Percentiles rank a stretch among this genome's conserved stretches.
These are phyloP conservation scores for Grigorovia transvaalensis DNA, from an alignment of 805 yeast species.

Conservation along the genomic window DNA sequence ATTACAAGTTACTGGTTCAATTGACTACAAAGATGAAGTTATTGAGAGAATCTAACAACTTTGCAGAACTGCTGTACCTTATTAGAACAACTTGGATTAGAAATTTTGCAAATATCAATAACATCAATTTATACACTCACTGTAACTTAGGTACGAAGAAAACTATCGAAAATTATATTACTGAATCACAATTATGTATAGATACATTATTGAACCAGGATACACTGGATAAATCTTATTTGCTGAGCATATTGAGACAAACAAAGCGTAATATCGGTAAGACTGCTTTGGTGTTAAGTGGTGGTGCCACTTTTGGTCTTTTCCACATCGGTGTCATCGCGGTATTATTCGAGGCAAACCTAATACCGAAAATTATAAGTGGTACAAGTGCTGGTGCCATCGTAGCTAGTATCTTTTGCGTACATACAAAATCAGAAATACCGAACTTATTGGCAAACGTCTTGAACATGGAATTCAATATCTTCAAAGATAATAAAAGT, in stretches of 20 bases:
- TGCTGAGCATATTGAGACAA: constrained; percentile 71
- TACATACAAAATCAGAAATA: constrained; percentile 66
- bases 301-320: constrained; percentile 91
- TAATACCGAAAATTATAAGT: constrained; percentile 78
- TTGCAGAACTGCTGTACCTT: constrained; percentile 52
- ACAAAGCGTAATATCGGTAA: constrained; percentile 88
- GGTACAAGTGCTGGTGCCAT: constrained; percentile 97
- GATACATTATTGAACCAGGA: constrained; percentile 18
- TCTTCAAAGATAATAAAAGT: constrained; percentile 48
- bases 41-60: constrained; percentile 51
- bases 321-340: constrained; percentile 88
- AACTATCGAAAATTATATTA: constrained; percentile 71
- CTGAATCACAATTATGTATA: constrained; percentile 55
- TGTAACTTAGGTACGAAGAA: constrained; percentile 78
- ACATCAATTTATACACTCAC: constrained; percentile 63
- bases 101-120: constrained; percentile 80
- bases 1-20: constrained; percentile 47
- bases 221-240: constrained; percentile 53
- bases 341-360: constrained; percentile 59
- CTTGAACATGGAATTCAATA: constrained; percentile 36
- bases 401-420: constrained; percentile 79
- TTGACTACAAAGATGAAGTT: constrained; percentile 45
- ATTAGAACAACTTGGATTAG: constrained; percentile 80
- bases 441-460: constrained; percentile 40
- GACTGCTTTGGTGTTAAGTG: constrained; percentile 88